Evolutionary conservation across 176 grass and related monocot species (phyloP).

Genomic region (Hordeum vulgare): MorexV3_pseudomolecules_assembly NC_058520.1:536466326-536466825

Average conservation of each 20-base stretch:
- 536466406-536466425: conserved; percentile 55
- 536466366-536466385: neutral
- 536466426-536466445: conserved; percentile 73
- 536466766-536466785: conserved; percentile 7
- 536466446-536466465: conserved; percentile 76
- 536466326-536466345: neutral
- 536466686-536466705: neutral
- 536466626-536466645: neutral
- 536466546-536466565: conserved; percentile 74
- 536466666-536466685: neutral
- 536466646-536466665: neutral
- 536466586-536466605: conserved; percentile 83
- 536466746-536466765: conserved; percentile 2
- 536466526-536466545: conserved; percentile 94
- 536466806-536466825: conserved; percentile 14
- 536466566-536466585: conserved; percentile 92
- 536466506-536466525: conserved; percentile 71
- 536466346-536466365: conserved; percentile 5
- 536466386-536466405: conserved; percentile 29
- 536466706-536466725: conserved; percentile 1
- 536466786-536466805: neutral
- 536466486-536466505: conserved; percentile 63
- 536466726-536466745: neutral
- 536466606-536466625: conserved; percentile 85
- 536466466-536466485: conserved; percentile 47